These are phyloP conservation scores for Magnaporthiopsis incrustans DNA, from an alignment of 2,329 filamentous ascomycete genomes.

Conservation along the genomic window DNA sequence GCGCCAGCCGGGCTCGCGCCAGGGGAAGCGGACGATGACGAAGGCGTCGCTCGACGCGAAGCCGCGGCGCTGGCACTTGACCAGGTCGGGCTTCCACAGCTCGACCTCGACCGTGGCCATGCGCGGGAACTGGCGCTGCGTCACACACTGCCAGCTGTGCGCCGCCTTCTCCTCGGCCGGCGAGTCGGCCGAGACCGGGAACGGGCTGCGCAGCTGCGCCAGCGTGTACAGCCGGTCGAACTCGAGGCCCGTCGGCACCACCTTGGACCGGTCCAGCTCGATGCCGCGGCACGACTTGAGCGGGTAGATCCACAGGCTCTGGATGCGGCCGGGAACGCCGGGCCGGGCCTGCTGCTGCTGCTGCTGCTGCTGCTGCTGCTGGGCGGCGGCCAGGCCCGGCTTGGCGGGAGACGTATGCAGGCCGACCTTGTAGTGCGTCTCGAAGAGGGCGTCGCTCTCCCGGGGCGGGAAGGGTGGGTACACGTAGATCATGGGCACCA, in stretches of 20 bases:
- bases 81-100: constrained; percentile 61
- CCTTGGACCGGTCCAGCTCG: constrained; percentile 56
- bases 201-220: constrained; percentile 53
- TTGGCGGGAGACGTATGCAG: constrained; percentile 22
- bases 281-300: constrained; percentile 76
- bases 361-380: constrained; percentile 20
- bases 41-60: constrained; percentile 43
- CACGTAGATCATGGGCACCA: constrained; percentile 44
- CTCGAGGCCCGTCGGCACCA: constrained; percentile 62
- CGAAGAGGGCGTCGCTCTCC: constrained; percentile 43
- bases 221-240: constrained; percentile 81
- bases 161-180: constrained; percentile 26
- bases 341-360: constrained; percentile 10
- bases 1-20: constrained; percentile 39
- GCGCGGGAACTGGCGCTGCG: constrained; percentile 58
- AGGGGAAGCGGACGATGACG: constrained; percentile 60
- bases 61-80: constrained; percentile 40
- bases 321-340: constrained; percentile 21
- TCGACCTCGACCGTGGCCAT: constrained; percentile 63
- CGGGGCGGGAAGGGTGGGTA: constrained; percentile 47
- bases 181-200: constrained; percentile 29
- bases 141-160: constrained; percentile 62
- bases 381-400: constrained; percentile 17
- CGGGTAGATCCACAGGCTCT: constrained; percentile 73
- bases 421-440: constrained; percentile 45